Conservation (phyloP, 1,284 basidiomycete species). For the Coniferiporia weirii region DNA sequence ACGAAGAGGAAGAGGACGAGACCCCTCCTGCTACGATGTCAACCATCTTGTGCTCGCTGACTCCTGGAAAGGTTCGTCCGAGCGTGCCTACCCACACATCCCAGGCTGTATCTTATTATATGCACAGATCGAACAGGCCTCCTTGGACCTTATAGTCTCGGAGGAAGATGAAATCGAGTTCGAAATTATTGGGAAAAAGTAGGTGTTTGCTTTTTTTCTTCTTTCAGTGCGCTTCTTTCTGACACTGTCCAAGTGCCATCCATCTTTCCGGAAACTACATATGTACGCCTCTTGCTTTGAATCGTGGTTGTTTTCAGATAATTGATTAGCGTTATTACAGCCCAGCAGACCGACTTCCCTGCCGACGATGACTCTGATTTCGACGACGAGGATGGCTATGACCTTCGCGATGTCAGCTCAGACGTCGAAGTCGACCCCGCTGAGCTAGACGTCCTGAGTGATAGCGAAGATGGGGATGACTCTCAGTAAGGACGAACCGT, state of each 20-base stretch:
- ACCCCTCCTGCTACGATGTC: slow-evolving; percentile 37
- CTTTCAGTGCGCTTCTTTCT: slow-evolving; percentile 8
- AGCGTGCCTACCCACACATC: not conserved
- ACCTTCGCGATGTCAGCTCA: slow-evolving; percentile 68
- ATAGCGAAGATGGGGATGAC: slow-evolving; percentile 53
- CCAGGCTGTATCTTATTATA: not conserved
- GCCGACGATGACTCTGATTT: slow-evolving; percentile 38
- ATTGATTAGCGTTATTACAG: slow-evolving; percentile 19
- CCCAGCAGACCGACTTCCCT: slow-evolving; percentile 44
- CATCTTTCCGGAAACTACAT: slow-evolving; percentile 92
- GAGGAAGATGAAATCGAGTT: slow-evolving; percentile 67
- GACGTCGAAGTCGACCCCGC: slow-evolving; percentile 65
- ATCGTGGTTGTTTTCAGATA: slow-evolving; percentile 1
- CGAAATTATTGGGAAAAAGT: slow-evolving; percentile 85
- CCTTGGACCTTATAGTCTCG: slow-evolving; percentile 71
- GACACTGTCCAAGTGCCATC: slow-evolving; percentile 50
- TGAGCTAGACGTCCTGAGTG: slow-evolving; percentile 49
- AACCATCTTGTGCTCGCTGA: slow-evolving; percentile 63
- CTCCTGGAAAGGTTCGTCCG: slow-evolving; percentile 61
- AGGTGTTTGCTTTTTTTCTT: slow-evolving; percentile 23
- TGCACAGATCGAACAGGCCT: slow-evolving; percentile 72
- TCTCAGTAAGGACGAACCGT: slow-evolving; percentile 33
- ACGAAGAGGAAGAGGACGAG: slow-evolving; percentile 46
- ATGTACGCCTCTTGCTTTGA: slow-evolving; percentile 37
- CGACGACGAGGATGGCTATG: slow-evolving; percentile 55